Percentiles rank a stretch among this genome's conserved stretches.
Evolutionary conservation across 129 eudicot genomes (phyloP).

Genomic region (Flaveria robusta): DNA sequence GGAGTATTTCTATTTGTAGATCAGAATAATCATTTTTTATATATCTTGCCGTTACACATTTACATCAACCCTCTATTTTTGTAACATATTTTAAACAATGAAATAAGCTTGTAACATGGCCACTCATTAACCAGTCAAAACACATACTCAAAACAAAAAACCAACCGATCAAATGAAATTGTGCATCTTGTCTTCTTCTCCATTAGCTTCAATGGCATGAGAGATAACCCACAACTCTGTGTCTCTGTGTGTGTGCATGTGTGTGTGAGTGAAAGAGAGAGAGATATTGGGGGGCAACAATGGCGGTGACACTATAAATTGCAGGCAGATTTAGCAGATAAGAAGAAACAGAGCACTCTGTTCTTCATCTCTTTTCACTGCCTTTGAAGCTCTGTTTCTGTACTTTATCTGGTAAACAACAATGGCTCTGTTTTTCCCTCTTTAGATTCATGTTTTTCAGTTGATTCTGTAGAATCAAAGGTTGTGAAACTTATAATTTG

Average conservation of each 20-base stretch:
- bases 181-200: conserved; percentile 34
- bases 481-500: no score
- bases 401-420: no score
- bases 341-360: conserved; percentile 13
- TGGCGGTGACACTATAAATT: conserved; percentile 20
- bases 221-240: conserved; percentile 1
- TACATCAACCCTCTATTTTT: no score
- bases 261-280: not conserved
- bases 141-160: not conserved
- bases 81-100: no score
- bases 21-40: no score
- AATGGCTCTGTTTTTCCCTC: no score
- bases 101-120: conserved; percentile 15
- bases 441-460: no score
- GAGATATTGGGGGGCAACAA: no score
- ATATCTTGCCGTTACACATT: no score
- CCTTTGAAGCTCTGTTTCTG: not conserved
- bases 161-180: not conserved
- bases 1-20: no score
- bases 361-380: conserved; percentile 23
- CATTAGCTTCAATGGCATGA: conserved; percentile 18
- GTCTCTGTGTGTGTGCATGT: not conserved
- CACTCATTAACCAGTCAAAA: conserved; percentile 26
- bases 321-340: not conserved
- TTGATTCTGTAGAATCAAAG: no score